phyloP scores from a whole-genome alignment of 2,329 filamentous ascomycete species.

The Xylaria multiplex region DNA sequence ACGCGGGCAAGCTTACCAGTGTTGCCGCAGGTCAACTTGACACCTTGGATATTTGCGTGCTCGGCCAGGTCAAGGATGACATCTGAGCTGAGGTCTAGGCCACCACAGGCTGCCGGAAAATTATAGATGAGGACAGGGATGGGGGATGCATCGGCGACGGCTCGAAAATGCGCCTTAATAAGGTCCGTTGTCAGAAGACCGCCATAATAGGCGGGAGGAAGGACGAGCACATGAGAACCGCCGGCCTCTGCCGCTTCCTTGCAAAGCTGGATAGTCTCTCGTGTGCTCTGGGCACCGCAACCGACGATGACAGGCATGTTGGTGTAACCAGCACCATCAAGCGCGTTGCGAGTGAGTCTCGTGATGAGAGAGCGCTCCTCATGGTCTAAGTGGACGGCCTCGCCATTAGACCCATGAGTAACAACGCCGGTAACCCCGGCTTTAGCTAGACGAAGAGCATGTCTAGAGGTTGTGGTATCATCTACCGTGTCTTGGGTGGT shows the following conservation, averaged over 20 bases:
- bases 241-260: slow-evolving; percentile 67
- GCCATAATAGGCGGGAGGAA: slow-evolving; percentile 72
- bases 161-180: slow-evolving; percentile 70
- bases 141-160: slow-evolving; percentile 67
- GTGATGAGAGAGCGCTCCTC: slow-evolving; percentile 72
- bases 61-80: slow-evolving; percentile 63
- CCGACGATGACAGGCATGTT: slow-evolving; percentile 71
- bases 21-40: slow-evolving; percentile 65
- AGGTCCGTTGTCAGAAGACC: slow-evolving; percentile 68
- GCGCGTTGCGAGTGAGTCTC: slow-evolving; percentile 66
- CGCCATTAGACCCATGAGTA: slow-evolving; percentile 77
- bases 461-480: slow-evolving; percentile 54
- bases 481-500: slow-evolving; percentile 61
- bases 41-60: slow-evolving; percentile 61
- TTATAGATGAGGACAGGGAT: slow-evolving; percentile 78
- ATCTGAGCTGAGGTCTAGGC: slow-evolving; percentile 74
- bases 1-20: slow-evolving; percentile 60
- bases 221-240: slow-evolving; percentile 68
- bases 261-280: slow-evolving; percentile 69
- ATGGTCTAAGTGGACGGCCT: slow-evolving; percentile 74
- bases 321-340: slow-evolving; percentile 65
- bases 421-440: slow-evolving; percentile 58
- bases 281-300: slow-evolving; percentile 68
- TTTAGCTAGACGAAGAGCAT: slow-evolving; percentile 52
- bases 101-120: slow-evolving; percentile 73